A percentile compares a stretch with the other conserved stretches of the same genome.
These are phyloP conservation scores for Chaetomium fimeti DNA, from an alignment of 495 filamentous ascomycete species.

Conservation along the genomic window DNA sequence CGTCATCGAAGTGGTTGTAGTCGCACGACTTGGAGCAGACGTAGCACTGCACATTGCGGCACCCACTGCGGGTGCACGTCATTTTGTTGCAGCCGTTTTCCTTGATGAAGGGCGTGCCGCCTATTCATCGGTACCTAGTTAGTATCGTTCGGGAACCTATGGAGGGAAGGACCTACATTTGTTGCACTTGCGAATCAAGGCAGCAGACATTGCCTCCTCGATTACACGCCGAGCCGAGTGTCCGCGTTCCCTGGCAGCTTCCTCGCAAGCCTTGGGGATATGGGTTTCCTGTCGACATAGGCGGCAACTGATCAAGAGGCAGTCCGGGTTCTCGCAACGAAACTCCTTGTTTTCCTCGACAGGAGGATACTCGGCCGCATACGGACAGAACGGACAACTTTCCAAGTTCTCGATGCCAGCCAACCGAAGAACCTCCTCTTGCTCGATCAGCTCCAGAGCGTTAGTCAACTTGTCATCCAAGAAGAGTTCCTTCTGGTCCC, in stretches of 20 bases:
- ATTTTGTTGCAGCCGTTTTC: slow-evolving; percentile 84
- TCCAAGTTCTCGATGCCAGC: slow-evolving; percentile 65
- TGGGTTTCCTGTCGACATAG: slow-evolving; percentile 70
- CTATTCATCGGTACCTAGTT: slow-evolving; percentile 35
- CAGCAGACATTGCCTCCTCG: slow-evolving; percentile 81
- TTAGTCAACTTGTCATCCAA: slow-evolving; percentile 55
- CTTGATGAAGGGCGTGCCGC: slow-evolving; percentile 66
- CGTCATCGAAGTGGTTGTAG: slow-evolving; percentile 55
- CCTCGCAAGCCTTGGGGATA: slow-evolving; percentile 70
- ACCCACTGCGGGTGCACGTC: slow-evolving; percentile 55
- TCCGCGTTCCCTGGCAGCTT: slow-evolving; percentile 59
- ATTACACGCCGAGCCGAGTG: slow-evolving; percentile 61
- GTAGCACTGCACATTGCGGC: slow-evolving; percentile 66
- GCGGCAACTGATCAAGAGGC: slow-evolving; percentile 68
- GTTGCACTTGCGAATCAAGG: slow-evolving; percentile 75
- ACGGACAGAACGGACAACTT: slow-evolving; percentile 80
- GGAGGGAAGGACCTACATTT: slow-evolving; percentile 42
- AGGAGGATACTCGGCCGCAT: slow-evolving; percentile 67
- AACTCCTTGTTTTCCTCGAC: slow-evolving; percentile 73
- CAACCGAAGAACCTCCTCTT: slow-evolving; percentile 62
- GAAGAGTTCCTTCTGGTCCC: slow-evolving; percentile 53
- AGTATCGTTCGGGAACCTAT: slow-evolving; percentile 16
- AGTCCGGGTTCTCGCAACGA: slow-evolving; percentile 64
- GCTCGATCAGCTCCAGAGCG: slow-evolving; percentile 66
- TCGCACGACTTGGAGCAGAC: slow-evolving; percentile 63